Evolutionary conservation across 2,329 filamentous ascomycete species (phyloP).

Genomic region (Venturia pyrina): DNA sequence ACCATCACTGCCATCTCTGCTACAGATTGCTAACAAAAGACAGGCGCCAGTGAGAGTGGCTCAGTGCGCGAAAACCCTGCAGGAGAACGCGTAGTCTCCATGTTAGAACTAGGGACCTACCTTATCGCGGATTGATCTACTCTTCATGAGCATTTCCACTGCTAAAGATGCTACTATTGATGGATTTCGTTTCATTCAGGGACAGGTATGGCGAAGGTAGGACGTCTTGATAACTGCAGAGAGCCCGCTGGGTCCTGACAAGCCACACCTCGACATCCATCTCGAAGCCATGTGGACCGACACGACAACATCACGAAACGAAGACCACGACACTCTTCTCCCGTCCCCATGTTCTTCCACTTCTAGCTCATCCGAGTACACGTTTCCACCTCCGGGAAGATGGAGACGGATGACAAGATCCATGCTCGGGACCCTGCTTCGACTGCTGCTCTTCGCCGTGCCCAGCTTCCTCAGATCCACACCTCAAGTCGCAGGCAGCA

Average conservation of each 20-base stretch:
- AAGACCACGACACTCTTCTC: background rate
- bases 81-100: background rate
- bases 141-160: background rate
- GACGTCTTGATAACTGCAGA: background rate
- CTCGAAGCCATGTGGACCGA: background rate
- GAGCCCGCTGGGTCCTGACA: background rate
- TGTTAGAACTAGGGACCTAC: background rate
- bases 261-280: background rate
- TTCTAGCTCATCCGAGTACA: background rate
- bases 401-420: background rate
- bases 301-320: background rate
- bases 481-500: background rate
- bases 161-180: background rate
- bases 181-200: background rate
- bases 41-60: background rate
- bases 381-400: background rate
- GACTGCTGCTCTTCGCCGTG: background rate
- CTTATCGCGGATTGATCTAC: background rate
- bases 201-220: background rate
- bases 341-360: background rate
- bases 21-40: background rate
- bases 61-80: background rate
- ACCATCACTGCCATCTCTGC: background rate
- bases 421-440: background rate
- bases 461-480: background rate